A percentile compares a stretch with the other conserved stretches of the same genome.
These are phyloP conservation scores for Trichoderma gamsii DNA, from an alignment of 495 filamentous ascomycete species.

Conservation along the genomic window DNA sequence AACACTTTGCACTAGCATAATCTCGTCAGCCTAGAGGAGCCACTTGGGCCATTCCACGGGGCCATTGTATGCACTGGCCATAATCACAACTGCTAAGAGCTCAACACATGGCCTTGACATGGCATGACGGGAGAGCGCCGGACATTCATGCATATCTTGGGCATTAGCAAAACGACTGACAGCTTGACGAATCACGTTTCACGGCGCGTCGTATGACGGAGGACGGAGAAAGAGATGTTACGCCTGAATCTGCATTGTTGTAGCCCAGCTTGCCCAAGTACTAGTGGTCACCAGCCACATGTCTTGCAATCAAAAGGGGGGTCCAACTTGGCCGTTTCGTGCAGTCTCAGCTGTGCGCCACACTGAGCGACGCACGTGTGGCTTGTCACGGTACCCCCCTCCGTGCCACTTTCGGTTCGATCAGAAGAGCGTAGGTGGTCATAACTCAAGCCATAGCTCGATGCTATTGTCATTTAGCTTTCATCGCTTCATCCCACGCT, in stretches of 20 bases:
- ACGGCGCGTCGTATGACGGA: not conserved
- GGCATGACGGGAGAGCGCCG: not conserved
- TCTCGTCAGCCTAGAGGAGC: not conserved
- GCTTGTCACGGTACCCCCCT: conserved; percentile 6
- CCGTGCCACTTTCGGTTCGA: conserved; percentile 1
- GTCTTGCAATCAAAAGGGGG: no score
- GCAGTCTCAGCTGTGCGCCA: not conserved
- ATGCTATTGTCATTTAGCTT: not conserved
- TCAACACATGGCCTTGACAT: not conserved
- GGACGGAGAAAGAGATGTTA: conserved; percentile 8
- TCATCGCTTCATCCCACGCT: not conserved
- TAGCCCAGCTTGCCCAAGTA: no score
- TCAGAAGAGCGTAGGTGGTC: conserved; percentile 14
- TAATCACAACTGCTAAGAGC: not conserved
- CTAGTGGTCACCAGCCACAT: not conserved
- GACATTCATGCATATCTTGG: conserved; percentile 12
- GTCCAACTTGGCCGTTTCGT: not conserved
- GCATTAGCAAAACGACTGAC: not conserved
- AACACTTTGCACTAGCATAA: not conserved
- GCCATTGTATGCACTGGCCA: not conserved
- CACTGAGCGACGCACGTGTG: not conserved
- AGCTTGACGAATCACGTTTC: not conserved
- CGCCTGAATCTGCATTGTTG: not conserved
- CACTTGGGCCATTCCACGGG: conserved; percentile 3
- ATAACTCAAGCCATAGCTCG: conserved; percentile 1